Conservation (phyloP, 2,329 filamentous ascomycete species). For the Neoarthrinium moseri region DNA sequence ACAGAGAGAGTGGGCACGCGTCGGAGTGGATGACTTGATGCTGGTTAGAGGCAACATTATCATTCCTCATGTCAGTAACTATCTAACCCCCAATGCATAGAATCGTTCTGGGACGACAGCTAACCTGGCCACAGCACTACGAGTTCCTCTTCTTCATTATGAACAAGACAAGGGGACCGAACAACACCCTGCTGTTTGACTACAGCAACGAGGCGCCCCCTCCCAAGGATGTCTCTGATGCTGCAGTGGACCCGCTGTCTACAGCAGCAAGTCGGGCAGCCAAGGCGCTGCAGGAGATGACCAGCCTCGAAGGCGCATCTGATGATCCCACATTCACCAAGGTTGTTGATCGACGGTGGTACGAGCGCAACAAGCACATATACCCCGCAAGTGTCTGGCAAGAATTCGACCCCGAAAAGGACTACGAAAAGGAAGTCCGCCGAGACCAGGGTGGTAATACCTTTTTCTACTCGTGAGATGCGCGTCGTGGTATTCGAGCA, state of each 20-base stretch:
- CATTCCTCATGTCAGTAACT: slow-evolving; percentile 78
- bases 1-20: slow-evolving; percentile 82
- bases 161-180: slow-evolving; percentile 77
- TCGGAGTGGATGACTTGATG: slow-evolving; percentile 94
- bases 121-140: slow-evolving; percentile 68
- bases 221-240: slow-evolving; percentile 12
- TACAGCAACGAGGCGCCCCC: slow-evolving; percentile 57
- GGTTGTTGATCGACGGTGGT: slow-evolving; percentile 95
- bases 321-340: slow-evolving; percentile 85
- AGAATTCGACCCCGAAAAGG: slow-evolving; percentile 86
- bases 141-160: slow-evolving; percentile 97
- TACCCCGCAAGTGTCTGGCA: slow-evolving; percentile 96
- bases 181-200: slow-evolving; percentile 72
- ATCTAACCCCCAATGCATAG: too few species aligned
- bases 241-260: slow-evolving; percentile 33
- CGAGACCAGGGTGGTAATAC: slow-evolving; percentile 87
- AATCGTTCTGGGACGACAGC: too few species aligned
- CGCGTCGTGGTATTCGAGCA: too few species aligned
- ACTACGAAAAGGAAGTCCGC: slow-evolving; percentile 75
- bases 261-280: slow-evolving; percentile 32
- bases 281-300: slow-evolving; percentile 43
- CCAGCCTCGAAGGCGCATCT: slow-evolving; percentile 67
- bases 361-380: slow-evolving; percentile 96
- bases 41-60: slow-evolving; percentile 88
- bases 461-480: slow-evolving; percentile 81